A percentile compares a stretch with the other conserved stretches of the same genome.
These are phyloP conservation scores for Penicillium sp. DNA, from an alignment of 2,329 filamentous ascomycete species.

Conservation along the genomic window DNA sequence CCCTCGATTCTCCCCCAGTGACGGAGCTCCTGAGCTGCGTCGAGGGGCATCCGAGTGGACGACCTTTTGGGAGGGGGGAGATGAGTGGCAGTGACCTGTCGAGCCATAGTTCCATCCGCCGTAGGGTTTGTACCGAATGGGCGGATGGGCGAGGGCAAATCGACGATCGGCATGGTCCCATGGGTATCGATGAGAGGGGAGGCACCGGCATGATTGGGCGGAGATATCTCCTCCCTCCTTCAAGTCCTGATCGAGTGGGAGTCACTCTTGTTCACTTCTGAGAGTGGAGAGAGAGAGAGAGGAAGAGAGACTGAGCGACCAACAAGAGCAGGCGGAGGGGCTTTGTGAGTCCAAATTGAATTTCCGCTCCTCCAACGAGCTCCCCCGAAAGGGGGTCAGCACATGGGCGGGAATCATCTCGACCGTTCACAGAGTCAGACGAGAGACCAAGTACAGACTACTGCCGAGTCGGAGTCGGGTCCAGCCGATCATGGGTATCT, in stretches of 20 bases:
- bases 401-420: no score
- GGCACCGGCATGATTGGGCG: background rate
- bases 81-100: background rate
- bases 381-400: background rate
- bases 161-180: slow-evolving; percentile 1
- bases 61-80: no score
- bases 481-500: no score
- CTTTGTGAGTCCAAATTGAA: background rate
- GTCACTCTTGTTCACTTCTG: background rate
- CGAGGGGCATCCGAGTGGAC: no score
- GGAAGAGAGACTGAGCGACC: no score
- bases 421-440: no score
- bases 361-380: slow-evolving; percentile 1
- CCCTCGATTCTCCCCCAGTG: no score
- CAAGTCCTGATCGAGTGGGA: background rate
- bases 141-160: background rate
- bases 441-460: no score
- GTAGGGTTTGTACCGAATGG: background rate
- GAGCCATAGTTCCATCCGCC: background rate
- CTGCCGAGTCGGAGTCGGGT: background rate
- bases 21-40: no score
- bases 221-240: background rate
- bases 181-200: background rate
- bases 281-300: no score
- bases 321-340: no score